Percentiles rank a stretch among this genome's conserved stretches.
phyloP scores from a whole-genome alignment of 1,284 basidiomycete genomes.

The Marasmius oreades region DNA sequence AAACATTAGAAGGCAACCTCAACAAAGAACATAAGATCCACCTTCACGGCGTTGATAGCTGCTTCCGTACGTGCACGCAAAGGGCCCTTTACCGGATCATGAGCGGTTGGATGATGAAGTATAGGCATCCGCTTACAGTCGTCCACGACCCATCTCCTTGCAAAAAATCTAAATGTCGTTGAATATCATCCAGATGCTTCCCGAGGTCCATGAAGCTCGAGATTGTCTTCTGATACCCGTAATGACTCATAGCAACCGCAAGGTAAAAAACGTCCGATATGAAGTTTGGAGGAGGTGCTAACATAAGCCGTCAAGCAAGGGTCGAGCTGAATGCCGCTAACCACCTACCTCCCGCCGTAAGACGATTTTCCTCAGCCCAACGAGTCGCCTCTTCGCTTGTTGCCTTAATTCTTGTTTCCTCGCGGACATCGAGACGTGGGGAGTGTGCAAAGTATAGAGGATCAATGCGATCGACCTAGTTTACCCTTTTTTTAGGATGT shows the following conservation, averaged over 20 bases:
- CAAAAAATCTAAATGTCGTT: slow-evolving; percentile 74
- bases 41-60: slow-evolving; percentile 73
- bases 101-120: background rate
- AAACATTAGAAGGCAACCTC: background rate
- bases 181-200: slow-evolving; percentile 75
- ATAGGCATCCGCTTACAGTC: slow-evolving; percentile 50
- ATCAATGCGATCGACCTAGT: slow-evolving; percentile 89
- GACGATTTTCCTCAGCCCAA: slow-evolving; percentile 59
- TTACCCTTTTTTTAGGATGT: slow-evolving; percentile 7
- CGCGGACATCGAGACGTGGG: slow-evolving; percentile 68
- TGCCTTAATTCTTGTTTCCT: slow-evolving; percentile 91
- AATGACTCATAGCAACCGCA: slow-evolving; percentile 79
- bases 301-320: slow-evolving; percentile 8
- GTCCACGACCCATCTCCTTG: slow-evolving; percentile 77
- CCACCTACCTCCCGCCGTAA: slow-evolving; percentile 34
- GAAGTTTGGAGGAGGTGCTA: slow-evolving; percentile 75
- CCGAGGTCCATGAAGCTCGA: slow-evolving; percentile 67
- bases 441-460: slow-evolving; percentile 76
- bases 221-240: slow-evolving; percentile 81
- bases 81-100: slow-evolving; percentile 45
- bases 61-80: slow-evolving; percentile 65
- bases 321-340: background rate
- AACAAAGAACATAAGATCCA: slow-evolving; percentile 22
- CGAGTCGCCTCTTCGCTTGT: slow-evolving; percentile 79
- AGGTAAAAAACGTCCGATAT: slow-evolving; percentile 96